Evolutionary conservation across 1,284 basidiomycete genomes (phyloP).

Genomic region (Athelia psychrophila): DNA sequence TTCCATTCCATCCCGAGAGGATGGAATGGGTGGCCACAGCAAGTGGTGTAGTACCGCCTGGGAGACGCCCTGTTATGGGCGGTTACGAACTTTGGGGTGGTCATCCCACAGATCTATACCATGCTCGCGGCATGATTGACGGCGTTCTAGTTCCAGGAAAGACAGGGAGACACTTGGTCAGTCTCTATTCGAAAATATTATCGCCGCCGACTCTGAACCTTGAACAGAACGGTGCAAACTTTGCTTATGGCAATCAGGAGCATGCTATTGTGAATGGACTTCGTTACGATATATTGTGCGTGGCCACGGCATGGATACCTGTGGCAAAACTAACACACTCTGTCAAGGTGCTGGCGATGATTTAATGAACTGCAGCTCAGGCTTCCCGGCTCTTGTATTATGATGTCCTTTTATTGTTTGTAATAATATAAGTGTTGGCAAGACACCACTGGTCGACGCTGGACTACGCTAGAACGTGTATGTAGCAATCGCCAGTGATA

Average conservation of each 20-base stretch:
- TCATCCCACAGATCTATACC: conserved; percentile 44
- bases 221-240: neutral
- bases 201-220: no score
- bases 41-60: conserved; percentile 53
- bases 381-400: no score
- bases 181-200: neutral
- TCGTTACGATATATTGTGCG: neutral
- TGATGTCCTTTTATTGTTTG: no score
- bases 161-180: conserved; percentile 60
- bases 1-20: conserved; percentile 58
- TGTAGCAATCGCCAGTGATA: no score
- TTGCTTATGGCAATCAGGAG: neutral
- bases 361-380: neutral
- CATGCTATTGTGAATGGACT: neutral
- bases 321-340: neutral
- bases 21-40: conserved; percentile 72
- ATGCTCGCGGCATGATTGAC: conserved; percentile 46
- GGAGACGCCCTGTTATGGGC: conserved; percentile 48
- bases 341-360: neutral
- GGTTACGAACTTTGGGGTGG: conserved; percentile 37
- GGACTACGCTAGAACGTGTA: no score
- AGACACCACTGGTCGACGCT: no score
- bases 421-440: no score
- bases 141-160: conserved; percentile 68
- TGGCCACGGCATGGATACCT: neutral